phyloP scores from a whole-genome alignment of 306 rosid genomes.

The Rosa persica region DNA sequence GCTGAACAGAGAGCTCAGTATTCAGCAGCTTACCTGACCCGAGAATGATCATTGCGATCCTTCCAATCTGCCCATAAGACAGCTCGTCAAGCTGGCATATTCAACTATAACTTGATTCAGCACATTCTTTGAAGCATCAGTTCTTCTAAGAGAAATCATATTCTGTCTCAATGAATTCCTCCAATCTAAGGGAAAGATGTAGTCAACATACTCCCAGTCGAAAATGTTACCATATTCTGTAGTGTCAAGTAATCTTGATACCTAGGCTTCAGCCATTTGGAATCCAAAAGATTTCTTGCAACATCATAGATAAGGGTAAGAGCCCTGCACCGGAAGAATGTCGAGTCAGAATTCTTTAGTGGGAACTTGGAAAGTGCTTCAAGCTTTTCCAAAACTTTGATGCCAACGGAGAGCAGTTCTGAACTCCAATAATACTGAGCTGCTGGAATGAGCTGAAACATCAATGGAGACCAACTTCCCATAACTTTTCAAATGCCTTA shows the following conservation, averaged over 20 bases:
- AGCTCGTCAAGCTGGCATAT: constrained; percentile 12
- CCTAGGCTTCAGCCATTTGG: constrained; percentile 22
- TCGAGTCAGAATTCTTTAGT: constrained; percentile 8
- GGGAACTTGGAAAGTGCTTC: constrained; percentile 35
- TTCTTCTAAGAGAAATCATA: constrained; percentile 44
- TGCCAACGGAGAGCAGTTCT: constrained; percentile 50
- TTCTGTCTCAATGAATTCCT: constrained; percentile 28
- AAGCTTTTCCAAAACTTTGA: constrained; percentile 46
- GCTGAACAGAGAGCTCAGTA: constrained; percentile 16
- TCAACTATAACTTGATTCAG: constrained; percentile 32
- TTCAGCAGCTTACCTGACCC: constrained; percentile 34
- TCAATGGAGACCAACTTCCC: constrained; percentile 43
- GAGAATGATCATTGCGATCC: constrained; percentile 42
- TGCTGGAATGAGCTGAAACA: constrained; percentile 32
- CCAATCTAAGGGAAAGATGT: constrained; percentile 47
- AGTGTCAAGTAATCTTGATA: constrained; percentile 13
- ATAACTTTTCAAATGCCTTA: constrained; percentile 28
- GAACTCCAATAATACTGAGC: constrained; percentile 55
- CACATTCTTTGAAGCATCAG: constrained; percentile 31
- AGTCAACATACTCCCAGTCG: constrained; percentile 27
- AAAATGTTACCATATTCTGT: constrained; percentile 1
- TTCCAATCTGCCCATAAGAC: constrained; percentile 54
- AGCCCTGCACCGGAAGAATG: constrained; percentile 29
- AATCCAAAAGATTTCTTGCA: constrained; percentile 44
- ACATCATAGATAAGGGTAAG: constrained; percentile 48